These are phyloP conservation scores for Phycomyces nitens DNA, from an alignment of 192 early-diverging fungal species.

Conservation along the genomic window DNA sequence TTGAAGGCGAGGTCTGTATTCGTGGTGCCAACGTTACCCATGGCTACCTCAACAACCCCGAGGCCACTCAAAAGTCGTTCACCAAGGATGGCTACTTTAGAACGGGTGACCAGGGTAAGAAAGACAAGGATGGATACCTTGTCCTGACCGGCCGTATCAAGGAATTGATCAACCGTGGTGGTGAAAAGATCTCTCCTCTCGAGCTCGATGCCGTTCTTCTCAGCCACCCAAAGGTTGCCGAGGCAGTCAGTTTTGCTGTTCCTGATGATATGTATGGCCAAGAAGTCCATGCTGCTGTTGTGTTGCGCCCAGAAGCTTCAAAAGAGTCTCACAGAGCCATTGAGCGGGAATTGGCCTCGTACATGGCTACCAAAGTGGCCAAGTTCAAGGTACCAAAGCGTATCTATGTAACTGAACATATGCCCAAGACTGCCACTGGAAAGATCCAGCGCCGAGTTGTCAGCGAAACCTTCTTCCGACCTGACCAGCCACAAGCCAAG, in stretches of 20 bases:
- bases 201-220: conserved; percentile 76
- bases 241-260: conserved; percentile 78
- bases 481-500: conserved; percentile 12
- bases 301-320: conserved; percentile 43
- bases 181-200: conserved; percentile 87
- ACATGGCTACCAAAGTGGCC: conserved; percentile 52
- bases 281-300: conserved; percentile 74
- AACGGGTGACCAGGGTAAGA: conserved; percentile 81
- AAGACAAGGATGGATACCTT: conserved; percentile 75
- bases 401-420: conserved; percentile 56
- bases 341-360: conserved; percentile 48
- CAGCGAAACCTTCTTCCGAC: conserved; percentile 23
- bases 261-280: conserved; percentile 76
- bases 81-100: conserved; percentile 70
- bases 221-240: conserved; percentile 61
- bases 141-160: conserved; percentile 84
- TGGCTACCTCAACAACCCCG: conserved; percentile 70
- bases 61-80: conserved; percentile 62
- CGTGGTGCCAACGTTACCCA: conserved; percentile 78
- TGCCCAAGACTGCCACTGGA: conserved; percentile 74
- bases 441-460: conserved; percentile 50
- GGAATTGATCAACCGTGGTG: conserved; percentile 88
- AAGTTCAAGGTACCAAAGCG: conserved; percentile 73
- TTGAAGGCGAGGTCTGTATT: conserved; percentile 80
- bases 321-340: conserved; percentile 16